Conservation (phyloP, 1,284 basidiomycete genomes). For the Cutaneotrichosporon cavernicola region DNA sequence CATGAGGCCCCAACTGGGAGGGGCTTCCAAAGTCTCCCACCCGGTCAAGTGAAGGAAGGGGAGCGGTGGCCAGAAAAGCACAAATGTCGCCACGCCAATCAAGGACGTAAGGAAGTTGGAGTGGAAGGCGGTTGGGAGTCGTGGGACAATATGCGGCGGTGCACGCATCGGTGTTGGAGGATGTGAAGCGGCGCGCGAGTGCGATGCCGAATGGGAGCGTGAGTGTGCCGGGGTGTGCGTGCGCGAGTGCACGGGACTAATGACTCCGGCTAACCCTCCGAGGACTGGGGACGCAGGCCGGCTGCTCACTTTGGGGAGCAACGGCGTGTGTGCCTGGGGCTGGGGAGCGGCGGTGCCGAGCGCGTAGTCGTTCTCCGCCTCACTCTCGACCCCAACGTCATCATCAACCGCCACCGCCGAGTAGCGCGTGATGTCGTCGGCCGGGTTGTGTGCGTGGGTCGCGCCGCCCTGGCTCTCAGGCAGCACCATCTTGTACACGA, state of each 20-base stretch:
- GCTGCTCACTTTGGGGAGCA: conserved; percentile 11
- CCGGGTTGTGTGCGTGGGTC: conserved; percentile 11
- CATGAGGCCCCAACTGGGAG: conserved; percentile 35
- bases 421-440: conserved; percentile 10
- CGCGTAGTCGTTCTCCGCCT: conserved; percentile 20
- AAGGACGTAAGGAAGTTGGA: conserved; percentile 52
- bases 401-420: conserved; percentile 3
- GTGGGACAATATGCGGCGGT: conserved; percentile 15
- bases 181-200: not conserved
- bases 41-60: conserved; percentile 41
- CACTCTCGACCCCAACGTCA: conserved; percentile 13
- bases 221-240: not conserved
- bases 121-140: conserved; percentile 48
- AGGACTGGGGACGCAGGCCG: conserved; percentile 6
- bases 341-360: conserved; percentile 8
- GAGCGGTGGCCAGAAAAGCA: conserved; percentile 50
- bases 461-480: conserved; percentile 48
- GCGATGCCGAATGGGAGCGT: not conserved
- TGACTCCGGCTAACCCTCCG: not conserved
- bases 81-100: conserved; percentile 48
- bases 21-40: conserved; percentile 43
- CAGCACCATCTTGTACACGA: conserved; percentile 52
- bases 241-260: not conserved
- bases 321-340: conserved; percentile 9
- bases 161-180: not conserved